phyloP scores from a whole-genome alignment of 2,329 filamentous ascomycete genomes.

The Emericellopsis atlantica region DNA sequence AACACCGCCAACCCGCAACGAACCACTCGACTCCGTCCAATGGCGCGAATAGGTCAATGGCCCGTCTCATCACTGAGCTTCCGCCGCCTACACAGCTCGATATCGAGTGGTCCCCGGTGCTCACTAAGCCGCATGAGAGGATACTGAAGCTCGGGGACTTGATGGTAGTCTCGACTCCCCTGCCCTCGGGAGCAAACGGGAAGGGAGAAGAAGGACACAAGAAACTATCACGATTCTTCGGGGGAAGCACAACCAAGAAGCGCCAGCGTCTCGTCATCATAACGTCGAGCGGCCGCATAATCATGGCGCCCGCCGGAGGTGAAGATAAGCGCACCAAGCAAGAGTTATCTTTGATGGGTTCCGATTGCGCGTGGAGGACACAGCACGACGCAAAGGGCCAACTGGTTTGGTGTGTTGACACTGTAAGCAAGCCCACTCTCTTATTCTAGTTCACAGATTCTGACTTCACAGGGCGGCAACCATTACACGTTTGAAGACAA shows the following conservation, averaged over 20 bases:
- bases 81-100: constrained; percentile 94
- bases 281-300: constrained; percentile 79
- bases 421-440: constrained; percentile 49
- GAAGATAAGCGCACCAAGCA: constrained; percentile 94
- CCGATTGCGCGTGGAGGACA: constrained; percentile 67
- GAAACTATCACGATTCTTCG: constrained; percentile 89
- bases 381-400: constrained; percentile 80
- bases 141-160: constrained; percentile 91
- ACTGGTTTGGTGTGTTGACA: constrained; percentile 82
- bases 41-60: constrained; percentile 41
- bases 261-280: constrained; percentile 88
- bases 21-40: constrained; percentile 25
- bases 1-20: constrained; percentile 18
- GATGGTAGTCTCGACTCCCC: constrained; percentile 67
- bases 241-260: constrained; percentile 83
- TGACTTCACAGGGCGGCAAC: constrained; percentile 60
- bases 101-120: constrained; percentile 95
- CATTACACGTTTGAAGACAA: constrained; percentile 89
- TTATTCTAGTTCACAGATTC: background rate
- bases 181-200: constrained; percentile 60
- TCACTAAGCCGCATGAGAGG: constrained; percentile 82
- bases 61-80: constrained; percentile 83
- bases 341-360: constrained; percentile 70
- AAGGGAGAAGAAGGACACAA: constrained; percentile 66
- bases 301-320: constrained; percentile 81